These are phyloP conservation scores for Setomelanomma holmii DNA, from an alignment of 2,329 filamentous ascomycete species.

Conservation along the genomic window DNA sequence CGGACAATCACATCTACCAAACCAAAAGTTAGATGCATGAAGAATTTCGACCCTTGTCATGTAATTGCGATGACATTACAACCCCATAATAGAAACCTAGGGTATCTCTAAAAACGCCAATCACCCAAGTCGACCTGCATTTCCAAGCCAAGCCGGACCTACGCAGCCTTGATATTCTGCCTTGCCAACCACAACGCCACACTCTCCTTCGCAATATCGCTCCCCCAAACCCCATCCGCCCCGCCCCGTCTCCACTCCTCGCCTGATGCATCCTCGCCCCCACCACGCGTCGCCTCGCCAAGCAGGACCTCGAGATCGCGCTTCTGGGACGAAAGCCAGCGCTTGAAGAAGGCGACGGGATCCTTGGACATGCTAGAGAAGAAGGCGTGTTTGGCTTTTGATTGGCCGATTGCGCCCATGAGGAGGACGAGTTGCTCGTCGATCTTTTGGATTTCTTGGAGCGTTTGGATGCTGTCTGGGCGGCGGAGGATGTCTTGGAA, in stretches of 20 bases:
- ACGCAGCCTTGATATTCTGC: constrained; percentile 35
- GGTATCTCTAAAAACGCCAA: neutral
- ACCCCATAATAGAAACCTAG: neutral
- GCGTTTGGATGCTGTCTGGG: constrained; percentile 62
- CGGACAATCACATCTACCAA: neutral
- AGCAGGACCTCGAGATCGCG: constrained; percentile 87
- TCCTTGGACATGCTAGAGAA: constrained; percentile 79
- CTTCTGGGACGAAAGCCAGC: constrained; percentile 92
- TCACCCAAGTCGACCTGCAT: too few relatives aligned
- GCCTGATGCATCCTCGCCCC: constrained; percentile 59
- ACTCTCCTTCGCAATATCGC: constrained; percentile 66
- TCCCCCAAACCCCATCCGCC: constrained; percentile 68
- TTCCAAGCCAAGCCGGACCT: too few relatives aligned
- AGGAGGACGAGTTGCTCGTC: constrained; percentile 88
- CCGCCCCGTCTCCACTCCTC: constrained; percentile 75
- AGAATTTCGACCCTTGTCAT: too few relatives aligned
- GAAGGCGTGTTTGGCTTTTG: constrained; percentile 91
- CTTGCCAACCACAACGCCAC: constrained; percentile 66
- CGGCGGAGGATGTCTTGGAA: constrained; percentile 56
- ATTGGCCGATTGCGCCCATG: constrained; percentile 81
- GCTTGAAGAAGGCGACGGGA: constrained; percentile 81
- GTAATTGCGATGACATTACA: neutral
- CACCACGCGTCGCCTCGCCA: constrained; percentile 74
- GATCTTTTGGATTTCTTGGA: constrained; percentile 76
- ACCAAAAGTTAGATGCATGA: too few relatives aligned